Percentiles rank a stretch among this genome's conserved stretches.
Evolutionary conservation across 2,329 filamentous ascomycete genomes (phyloP).

Genomic region (Westerdykella aurantiaca): DNA sequence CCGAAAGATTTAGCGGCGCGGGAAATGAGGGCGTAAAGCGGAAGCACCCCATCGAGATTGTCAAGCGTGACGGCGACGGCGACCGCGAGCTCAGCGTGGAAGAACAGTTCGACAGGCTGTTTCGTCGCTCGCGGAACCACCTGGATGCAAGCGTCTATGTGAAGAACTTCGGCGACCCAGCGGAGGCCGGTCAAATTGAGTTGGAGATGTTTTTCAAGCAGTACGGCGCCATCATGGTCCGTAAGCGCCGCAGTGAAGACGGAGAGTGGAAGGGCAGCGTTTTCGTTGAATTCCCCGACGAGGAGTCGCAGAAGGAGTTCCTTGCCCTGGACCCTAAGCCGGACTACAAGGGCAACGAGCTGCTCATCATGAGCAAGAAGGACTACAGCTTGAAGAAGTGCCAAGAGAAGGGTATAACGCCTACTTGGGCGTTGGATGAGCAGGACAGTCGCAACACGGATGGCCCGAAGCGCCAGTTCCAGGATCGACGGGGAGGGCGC

Average conservation of each 20-base stretch:
- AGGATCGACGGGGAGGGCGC: conserved; percentile 16
- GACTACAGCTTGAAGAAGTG: conserved; percentile 62
- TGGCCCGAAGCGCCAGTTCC: conserved; percentile 23
- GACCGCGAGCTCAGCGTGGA: conserved; percentile 14
- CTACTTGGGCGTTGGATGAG: conserved; percentile 37
- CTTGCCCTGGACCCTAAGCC: conserved; percentile 73
- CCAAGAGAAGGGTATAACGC: conserved; percentile 42
- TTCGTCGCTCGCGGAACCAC: conserved; percentile 55
- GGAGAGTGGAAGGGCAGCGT: conserved; percentile 91
- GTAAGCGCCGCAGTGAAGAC: conserved; percentile 69
- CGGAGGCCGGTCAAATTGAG: conserved; percentile 81
- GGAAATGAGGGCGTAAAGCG: conserved; percentile 53
- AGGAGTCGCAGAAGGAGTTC: conserved; percentile 75
- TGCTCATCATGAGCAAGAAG: conserved; percentile 81
- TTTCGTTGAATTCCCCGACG: conserved; percentile 83
- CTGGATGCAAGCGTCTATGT: conserved; percentile 77
- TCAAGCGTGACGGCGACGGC: conserved; percentile 29
- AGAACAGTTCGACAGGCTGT: conserved; percentile 45
- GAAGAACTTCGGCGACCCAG: conserved; percentile 88
- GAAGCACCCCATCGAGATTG: conserved; percentile 56
- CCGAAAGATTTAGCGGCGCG: conserved; percentile 53
- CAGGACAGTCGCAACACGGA: conserved; percentile 17
- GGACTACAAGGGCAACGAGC: conserved; percentile 72
- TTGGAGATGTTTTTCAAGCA: conserved; percentile 86
- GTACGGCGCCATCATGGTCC: conserved; percentile 73